These are phyloP conservation scores for Nicotiana paniculata DNA, from an alignment of 257 asterid species.

Conservation along the genomic window DNA sequence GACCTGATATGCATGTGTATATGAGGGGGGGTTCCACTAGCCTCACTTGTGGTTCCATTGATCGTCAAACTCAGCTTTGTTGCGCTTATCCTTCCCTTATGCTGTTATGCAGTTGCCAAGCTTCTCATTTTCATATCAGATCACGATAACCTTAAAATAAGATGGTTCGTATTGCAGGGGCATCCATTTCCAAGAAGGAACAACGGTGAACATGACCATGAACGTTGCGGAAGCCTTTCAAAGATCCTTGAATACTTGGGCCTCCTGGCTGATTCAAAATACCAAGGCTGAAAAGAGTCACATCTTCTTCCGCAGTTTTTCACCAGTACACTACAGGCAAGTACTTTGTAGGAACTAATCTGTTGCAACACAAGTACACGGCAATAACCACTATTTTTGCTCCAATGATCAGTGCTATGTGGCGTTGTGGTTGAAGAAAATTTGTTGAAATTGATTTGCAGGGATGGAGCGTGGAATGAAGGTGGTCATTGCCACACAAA, in stretches of 20 bases:
- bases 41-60: not conserved
- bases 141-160: not conserved
- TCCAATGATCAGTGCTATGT: not conserved
- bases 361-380: not conserved
- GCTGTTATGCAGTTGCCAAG: not conserved
- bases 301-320: slow-evolving; percentile 67
- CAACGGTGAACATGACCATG: slow-evolving; percentile 65
- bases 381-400: not conserved
- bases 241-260: slow-evolving; percentile 55
- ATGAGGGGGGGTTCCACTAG: not conserved
- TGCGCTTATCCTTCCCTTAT: not conserved
- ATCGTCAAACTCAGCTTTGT: not conserved
- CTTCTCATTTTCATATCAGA: not conserved
- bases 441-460: slow-evolving; percentile 13
- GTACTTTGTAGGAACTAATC: not conserved
- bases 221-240: slow-evolving; percentile 63
- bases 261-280: slow-evolving; percentile 38
- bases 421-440: not conserved
- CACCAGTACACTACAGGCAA: slow-evolving; percentile 81
- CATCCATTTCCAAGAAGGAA: slow-evolving; percentile 66
- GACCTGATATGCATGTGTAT: not conserved
- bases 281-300: slow-evolving; percentile 36
- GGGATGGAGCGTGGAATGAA: slow-evolving; percentile 42
- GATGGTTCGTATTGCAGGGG: slow-evolving; percentile 44
- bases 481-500: slow-evolving; percentile 36